Base-by-base conservation (phyloP, 208 protist species). In the Kentomonas sorsogonicus region DNA sequence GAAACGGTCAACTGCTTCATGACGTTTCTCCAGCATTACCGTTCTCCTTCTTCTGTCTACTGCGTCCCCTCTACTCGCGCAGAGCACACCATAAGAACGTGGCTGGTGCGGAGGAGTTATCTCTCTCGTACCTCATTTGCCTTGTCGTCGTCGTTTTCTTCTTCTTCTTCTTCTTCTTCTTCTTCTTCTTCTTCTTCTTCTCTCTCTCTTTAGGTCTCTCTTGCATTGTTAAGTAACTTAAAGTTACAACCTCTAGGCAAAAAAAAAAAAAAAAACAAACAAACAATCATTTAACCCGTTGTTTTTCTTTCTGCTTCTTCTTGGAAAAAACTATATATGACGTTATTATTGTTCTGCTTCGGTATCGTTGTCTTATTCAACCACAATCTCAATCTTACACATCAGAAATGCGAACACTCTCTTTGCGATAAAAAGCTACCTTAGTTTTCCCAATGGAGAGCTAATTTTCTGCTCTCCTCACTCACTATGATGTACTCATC, bases 191-290 rank as follows among this genome's bases (percentile, higher is more conserved):
- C 25, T 6, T 66, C 25, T 45, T 40, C 51, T 44, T 53, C 30
- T 44, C 16, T 39, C 9, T 45, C 20, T 40, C 33, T 15, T 38
- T 38, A 38, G 1, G 9, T 62, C 34, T 41, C 25, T 54, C 53
- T 51, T 7, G 3, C 5, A 22, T 16, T 9, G 41, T 18, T 23
- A 15, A n/a, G 13, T n/a, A 16, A 30, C n/a, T 5, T 16, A 6
- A 34, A 26, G 23, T 11, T 38, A 5, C 5, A 11, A 11, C 5
- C 11, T 15, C 33, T 38, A 20, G 5, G 20, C 22, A 20, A 20
- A 53, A 34, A 53, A 53, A 53, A 53, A 34, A 53, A 45, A 22
- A 45, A 25, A 31, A 62, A 27, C 34, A 62, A 44, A 25, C 40
- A n/a, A 10, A 44, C 15, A 41, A 26, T 6, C 46, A 30, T 11